A percentile compares a stretch with the other conserved stretches of the same genome.
These are phyloP conservation scores for Misopates orontium DNA, from an alignment of 257 asterid genomes.

Conservation along the genomic window DNA sequence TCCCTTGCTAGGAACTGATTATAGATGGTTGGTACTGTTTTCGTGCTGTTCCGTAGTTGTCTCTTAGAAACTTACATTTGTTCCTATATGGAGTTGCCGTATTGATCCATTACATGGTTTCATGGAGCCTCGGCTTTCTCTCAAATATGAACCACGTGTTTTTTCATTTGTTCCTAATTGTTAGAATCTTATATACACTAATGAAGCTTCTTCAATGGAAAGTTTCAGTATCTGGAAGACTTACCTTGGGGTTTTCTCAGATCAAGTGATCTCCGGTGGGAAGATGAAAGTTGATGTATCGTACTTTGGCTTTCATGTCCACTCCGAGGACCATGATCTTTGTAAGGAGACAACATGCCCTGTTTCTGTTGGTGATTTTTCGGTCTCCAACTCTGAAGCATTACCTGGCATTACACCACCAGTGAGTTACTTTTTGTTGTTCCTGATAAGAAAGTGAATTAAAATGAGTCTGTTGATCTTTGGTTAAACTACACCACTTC, in stretches of 20 bases:
- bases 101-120: not conserved
- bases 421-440: constrained; percentile 45
- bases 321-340: constrained; percentile 59
- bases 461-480: not conserved
- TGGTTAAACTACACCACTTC: too few relatives aligned
- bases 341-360: constrained; percentile 85
- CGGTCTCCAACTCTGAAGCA: constrained; percentile 68
- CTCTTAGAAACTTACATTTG: too few relatives aligned
- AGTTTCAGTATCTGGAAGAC: not conserved
- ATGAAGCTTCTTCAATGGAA: too few relatives aligned
- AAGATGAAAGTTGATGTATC: constrained; percentile 64
- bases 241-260: constrained; percentile 35
- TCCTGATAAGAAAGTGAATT: not conserved
- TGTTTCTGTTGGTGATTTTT: constrained; percentile 62
- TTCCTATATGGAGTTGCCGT: too few relatives aligned
- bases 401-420: constrained; percentile 84
- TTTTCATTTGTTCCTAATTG: not conserved
- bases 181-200: not conserved
- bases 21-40: too few relatives aligned
- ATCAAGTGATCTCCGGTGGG: constrained; percentile 56
- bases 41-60: too few relatives aligned
- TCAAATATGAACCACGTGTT: not conserved
- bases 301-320: constrained; percentile 49
- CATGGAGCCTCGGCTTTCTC: not conserved
- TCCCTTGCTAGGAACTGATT: too few relatives aligned